These are phyloP conservation scores for Beauveria australis DNA, from an alignment of 2,329 filamentous ascomycete genomes.

Conservation along the genomic window DNA sequence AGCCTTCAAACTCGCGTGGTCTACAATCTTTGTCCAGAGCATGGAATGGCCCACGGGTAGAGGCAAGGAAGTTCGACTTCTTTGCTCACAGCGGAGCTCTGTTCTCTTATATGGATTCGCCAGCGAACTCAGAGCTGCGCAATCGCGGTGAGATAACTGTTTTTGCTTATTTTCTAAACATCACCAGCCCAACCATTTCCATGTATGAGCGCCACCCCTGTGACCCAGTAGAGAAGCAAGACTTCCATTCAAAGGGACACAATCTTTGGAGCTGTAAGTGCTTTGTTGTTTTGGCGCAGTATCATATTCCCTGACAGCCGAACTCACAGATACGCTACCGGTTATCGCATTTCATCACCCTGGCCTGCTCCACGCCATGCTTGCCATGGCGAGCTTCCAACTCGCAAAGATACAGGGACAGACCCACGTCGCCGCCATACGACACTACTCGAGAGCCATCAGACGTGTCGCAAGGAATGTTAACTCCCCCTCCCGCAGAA, in stretches of 20 bases:
- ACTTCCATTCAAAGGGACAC: constrained; percentile 54
- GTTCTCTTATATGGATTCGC: constrained; percentile 58
- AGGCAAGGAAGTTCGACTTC: constrained; percentile 33
- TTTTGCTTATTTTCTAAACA: constrained; percentile 86
- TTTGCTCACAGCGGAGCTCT: constrained; percentile 44
- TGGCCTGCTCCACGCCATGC: constrained; percentile 82
- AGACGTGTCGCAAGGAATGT: constrained; percentile 72
- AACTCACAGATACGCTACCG: constrained; percentile 63
- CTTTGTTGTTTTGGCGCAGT: neutral
- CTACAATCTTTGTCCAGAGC: neutral
- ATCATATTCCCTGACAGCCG: constrained; percentile 13
- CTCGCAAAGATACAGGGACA: constrained; percentile 73
- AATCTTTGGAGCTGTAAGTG: constrained; percentile 56
- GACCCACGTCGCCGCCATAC: constrained; percentile 71
- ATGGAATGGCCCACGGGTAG: constrained; percentile 32
- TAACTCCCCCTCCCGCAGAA: constrained; percentile 57
- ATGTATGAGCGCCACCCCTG: constrained; percentile 77
- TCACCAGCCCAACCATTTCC: constrained; percentile 78
- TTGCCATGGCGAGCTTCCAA: constrained; percentile 79
- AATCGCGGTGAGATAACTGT: constrained; percentile 73
- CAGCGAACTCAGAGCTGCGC: constrained; percentile 62
- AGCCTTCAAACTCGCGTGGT: neutral
- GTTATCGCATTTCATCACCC: constrained; percentile 76
- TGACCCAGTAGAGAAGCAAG: constrained; percentile 52
- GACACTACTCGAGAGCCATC: constrained; percentile 84